A percentile compares a stretch with the other conserved stretches of the same genome.
Conservation (phyloP, 768 basidiomycete species). For the Epithele typhae region DNA sequence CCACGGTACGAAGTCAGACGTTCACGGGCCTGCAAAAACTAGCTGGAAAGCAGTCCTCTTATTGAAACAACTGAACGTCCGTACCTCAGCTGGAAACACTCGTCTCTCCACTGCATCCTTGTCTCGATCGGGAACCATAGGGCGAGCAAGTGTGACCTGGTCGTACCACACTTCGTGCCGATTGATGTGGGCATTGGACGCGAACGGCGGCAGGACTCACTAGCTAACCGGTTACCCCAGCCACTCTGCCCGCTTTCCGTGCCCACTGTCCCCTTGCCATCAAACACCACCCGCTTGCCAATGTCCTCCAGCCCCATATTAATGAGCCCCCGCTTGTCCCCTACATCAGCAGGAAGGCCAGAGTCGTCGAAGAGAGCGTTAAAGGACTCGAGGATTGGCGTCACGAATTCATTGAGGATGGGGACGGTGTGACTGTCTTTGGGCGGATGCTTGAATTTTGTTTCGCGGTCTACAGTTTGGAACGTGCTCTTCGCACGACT, state of each 20-base stretch:
- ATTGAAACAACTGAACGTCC: slow-evolving; percentile 3
- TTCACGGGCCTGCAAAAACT: slow-evolving; percentile 72
- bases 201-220: slow-evolving; percentile 43
- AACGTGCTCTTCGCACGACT: slow-evolving; percentile 53
- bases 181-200: slow-evolving; percentile 6
- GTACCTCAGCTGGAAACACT: slow-evolving; percentile 87
- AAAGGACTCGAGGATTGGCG: slow-evolving; percentile 94
- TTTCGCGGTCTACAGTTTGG: slow-evolving; percentile 77
- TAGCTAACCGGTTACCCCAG: slow-evolving; percentile 82
- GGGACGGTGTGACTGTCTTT: slow-evolving; percentile 63
- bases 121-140: slow-evolving; percentile 85
- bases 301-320: slow-evolving; percentile 79
- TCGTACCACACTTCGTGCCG: slow-evolving; percentile 81
- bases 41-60: background rate
- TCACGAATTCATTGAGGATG: slow-evolving; percentile 88
- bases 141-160: slow-evolving; percentile 74
- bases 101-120: slow-evolving; percentile 67
- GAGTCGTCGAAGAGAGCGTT: slow-evolving; percentile 95
- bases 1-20: slow-evolving; percentile 89
- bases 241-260: slow-evolving; percentile 48
- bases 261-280: slow-evolving; percentile 55
- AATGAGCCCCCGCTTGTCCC: slow-evolving; percentile 76
- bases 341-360: slow-evolving; percentile 68
- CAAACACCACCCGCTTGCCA: slow-evolving; percentile 89
- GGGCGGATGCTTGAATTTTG: slow-evolving; percentile 72